These are phyloP conservation scores for Yamadazyma akitaensis DNA, from an alignment of 805 yeast species.

Conservation along the genomic window DNA sequence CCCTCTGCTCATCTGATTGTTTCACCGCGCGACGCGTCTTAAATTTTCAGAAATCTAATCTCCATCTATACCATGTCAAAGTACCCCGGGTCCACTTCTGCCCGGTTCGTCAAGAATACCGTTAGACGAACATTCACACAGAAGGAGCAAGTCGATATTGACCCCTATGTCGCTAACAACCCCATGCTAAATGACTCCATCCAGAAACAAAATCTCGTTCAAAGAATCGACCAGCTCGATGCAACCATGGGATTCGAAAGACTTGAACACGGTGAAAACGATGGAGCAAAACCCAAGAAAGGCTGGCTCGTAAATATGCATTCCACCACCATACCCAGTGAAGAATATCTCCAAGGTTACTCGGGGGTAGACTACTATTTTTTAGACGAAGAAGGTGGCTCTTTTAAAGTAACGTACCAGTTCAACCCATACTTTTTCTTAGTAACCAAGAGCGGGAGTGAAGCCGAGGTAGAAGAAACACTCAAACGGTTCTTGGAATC, in stretches of 20 bases:
- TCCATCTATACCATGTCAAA: not conserved
- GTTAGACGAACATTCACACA: conserved; percentile 7
- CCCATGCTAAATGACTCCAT: conserved; percentile 37
- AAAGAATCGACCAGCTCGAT: conserved; percentile 67
- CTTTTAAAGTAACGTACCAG: conserved; percentile 79
- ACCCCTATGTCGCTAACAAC: conserved; percentile 27
- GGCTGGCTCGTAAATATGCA: conserved; percentile 98
- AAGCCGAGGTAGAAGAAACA: conserved; percentile 82
- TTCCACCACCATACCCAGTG: conserved; percentile 66
- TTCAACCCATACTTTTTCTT: conserved; percentile 87
- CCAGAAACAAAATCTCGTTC: conserved; percentile 51
- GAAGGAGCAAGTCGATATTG: conserved; percentile 11
- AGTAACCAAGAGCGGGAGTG: conserved; percentile 56
- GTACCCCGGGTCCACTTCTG: conserved; percentile 45
- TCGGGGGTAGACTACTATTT: conserved; percentile 95
- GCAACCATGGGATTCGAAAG: conserved; percentile 85
- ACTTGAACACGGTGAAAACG: conserved; percentile 64
- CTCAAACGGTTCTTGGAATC: conserved; percentile 65
- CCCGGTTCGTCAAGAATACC: conserved; percentile 49
- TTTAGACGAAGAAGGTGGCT: conserved; percentile 94
- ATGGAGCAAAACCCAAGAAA: conserved; percentile 43
- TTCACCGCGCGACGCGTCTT: not conserved
- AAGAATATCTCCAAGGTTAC: conserved; percentile 59
- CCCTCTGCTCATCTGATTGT: not conserved
- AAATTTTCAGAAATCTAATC: too few species aligned